These are phyloP conservation scores for Geosmithia morbida DNA, from an alignment of 2,329 filamentous ascomycete species.

Conservation along the genomic window DNA sequence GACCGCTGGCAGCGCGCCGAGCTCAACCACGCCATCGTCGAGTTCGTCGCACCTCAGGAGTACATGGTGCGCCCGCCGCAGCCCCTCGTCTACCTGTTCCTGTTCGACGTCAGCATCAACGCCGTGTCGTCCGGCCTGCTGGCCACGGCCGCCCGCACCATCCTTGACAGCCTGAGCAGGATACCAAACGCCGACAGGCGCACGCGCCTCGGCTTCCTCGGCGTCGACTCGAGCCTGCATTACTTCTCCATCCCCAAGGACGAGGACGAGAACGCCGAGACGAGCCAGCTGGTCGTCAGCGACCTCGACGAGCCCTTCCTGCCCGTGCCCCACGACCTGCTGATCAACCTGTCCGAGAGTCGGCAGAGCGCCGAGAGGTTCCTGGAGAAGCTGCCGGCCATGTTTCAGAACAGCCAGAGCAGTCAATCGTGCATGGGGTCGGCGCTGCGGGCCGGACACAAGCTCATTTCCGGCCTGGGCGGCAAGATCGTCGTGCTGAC, in stretches of 20 bases:
- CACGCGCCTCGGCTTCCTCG: slow-evolving; percentile 87
- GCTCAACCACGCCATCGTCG: slow-evolving; percentile 90
- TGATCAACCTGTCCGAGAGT: slow-evolving; percentile 81
- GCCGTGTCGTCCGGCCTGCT: slow-evolving; percentile 82
- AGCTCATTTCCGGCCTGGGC: slow-evolving; percentile 84
- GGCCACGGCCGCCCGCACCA: slow-evolving; percentile 83
- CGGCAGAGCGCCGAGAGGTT: slow-evolving; percentile 85
- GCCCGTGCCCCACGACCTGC: slow-evolving; percentile 78
- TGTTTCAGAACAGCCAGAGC: slow-evolving; percentile 93
- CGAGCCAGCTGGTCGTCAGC: slow-evolving; percentile 85
- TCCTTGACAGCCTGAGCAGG: slow-evolving; percentile 84
- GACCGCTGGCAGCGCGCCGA: slow-evolving; percentile 88
- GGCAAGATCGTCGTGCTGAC: slow-evolving; percentile 91
- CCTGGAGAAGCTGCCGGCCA: slow-evolving; percentile 77
- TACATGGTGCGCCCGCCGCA: slow-evolving; percentile 98
- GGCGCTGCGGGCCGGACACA: slow-evolving; percentile 83
- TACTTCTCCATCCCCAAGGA: slow-evolving; percentile 94
- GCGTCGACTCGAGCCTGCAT: slow-evolving; percentile 85
- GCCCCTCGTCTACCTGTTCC: slow-evolving; percentile 87
- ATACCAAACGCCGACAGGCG: slow-evolving; percentile 96
- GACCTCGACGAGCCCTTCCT: slow-evolving; percentile 95
- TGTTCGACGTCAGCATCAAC: slow-evolving; percentile 87
- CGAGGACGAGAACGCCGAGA: slow-evolving; percentile 68
- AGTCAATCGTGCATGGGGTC: slow-evolving; percentile 89
- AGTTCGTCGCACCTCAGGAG: slow-evolving; percentile 95